These are phyloP conservation scores for Phytopythium montanum DNA, from an alignment of 352 stramenopile genomes.

Conservation along the genomic window DNA sequence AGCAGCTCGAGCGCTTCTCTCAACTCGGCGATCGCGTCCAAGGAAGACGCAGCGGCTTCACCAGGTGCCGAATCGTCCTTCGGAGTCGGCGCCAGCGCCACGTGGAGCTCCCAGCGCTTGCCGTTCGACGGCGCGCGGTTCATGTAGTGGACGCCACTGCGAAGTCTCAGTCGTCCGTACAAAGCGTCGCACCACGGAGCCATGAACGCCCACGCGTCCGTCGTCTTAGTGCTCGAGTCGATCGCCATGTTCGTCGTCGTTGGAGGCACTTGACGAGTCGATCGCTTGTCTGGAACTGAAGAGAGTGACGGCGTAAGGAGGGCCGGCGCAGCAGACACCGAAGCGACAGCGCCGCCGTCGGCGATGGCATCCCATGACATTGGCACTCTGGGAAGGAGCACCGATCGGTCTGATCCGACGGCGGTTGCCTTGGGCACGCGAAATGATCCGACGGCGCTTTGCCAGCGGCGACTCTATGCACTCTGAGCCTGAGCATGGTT, in stretches of 20 bases:
- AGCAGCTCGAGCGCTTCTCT: constrained; percentile 4
- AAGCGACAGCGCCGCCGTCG: not conserved
- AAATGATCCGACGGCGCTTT: not conserved
- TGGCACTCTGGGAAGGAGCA: too few species aligned
- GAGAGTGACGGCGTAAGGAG: not conserved
- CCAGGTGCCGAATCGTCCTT: not conserved
- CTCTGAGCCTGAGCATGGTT: not conserved
- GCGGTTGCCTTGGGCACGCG: not conserved
- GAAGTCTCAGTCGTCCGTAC: not conserved
- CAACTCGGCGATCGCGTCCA: not conserved
- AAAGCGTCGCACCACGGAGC: not conserved
- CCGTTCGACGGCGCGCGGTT: not conserved
- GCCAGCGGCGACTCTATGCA: not conserved
- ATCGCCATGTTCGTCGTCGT: not conserved
- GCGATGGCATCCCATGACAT: not conserved
- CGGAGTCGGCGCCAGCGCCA: not conserved
- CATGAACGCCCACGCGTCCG: not conserved
- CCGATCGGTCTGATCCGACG: not conserved
- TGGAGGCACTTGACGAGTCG: not conserved
- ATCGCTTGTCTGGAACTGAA: not conserved
- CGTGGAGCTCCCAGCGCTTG: constrained; percentile 6
- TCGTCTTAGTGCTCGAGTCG: not conserved
- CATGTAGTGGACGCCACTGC: constrained; percentile 1
- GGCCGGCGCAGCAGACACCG: not conserved
- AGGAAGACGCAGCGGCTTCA: not conserved